Percentiles rank a stretch among this genome's conserved stretches.
phyloP scores from a whole-genome alignment of 139 green algal genomes.

The Auxenochlorella pyrenoidosa region DNA sequence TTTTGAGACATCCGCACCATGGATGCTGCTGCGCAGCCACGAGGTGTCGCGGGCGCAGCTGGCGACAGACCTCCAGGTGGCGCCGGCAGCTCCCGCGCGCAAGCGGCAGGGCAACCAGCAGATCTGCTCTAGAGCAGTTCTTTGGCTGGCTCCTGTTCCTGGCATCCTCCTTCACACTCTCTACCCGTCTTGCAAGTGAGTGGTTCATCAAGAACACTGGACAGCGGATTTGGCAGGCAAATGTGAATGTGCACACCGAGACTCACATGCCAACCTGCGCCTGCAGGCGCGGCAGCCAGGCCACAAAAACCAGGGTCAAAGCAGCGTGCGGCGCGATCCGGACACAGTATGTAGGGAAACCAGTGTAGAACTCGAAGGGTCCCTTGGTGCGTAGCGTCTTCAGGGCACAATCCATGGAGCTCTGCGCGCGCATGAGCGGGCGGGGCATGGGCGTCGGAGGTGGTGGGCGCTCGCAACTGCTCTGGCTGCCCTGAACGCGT shows the following conservation, averaged over 20 bases:
- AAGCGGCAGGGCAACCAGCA: not conserved
- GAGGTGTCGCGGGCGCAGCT: slow-evolving; percentile 66
- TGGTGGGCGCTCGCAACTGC: not conserved
- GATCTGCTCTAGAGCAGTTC: no score
- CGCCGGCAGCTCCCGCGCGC: not conserved
- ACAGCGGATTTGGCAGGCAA: not conserved
- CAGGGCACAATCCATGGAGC: slow-evolving; percentile 90
- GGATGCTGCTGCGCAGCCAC: slow-evolving; percentile 88
- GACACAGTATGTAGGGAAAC: slow-evolving; percentile 39
- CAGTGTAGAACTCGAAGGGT: slow-evolving; percentile 97
- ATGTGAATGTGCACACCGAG: not conserved
- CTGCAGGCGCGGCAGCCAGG: slow-evolving; percentile 82
- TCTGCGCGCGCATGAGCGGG: slow-evolving; percentile 53
- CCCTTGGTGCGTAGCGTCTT: slow-evolving; percentile 81
- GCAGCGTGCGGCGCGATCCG: slow-evolving; percentile 94
- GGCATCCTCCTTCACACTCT: not conserved
- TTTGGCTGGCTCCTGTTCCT: no score
- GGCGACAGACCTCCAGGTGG: not conserved
- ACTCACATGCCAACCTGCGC: slow-evolving; percentile 37
- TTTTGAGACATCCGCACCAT: slow-evolving; percentile 82
- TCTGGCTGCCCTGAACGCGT: no score
- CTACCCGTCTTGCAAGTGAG: not conserved
- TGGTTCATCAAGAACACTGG: not conserved
- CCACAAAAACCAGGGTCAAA: slow-evolving; percentile 93
- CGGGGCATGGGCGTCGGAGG: not conserved